Conservation (phyloP, 306 rosid species). For the Malus orientalis region DNA sequence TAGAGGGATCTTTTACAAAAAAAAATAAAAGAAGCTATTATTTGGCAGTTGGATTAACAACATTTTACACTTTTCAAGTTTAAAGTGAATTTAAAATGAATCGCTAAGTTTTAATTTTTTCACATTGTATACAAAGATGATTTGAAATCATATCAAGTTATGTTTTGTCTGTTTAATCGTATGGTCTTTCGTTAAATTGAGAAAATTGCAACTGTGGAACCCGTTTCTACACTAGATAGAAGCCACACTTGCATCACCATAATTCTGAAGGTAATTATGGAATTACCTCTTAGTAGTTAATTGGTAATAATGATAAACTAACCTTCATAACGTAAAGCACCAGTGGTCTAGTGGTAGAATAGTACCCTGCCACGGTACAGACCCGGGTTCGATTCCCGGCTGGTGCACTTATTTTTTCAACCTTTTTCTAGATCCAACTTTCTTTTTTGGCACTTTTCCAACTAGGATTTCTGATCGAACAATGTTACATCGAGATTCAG, state of each 20-base stretch:
- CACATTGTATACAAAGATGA: too few species aligned
- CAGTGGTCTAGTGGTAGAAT: constrained; percentile 16
- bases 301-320: accelerated
- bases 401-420: constrained; percentile 14
- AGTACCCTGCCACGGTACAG: constrained; percentile 33
- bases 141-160: neutral
- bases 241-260: neutral
- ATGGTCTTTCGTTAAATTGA: neutral
- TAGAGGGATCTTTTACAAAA: too few species aligned
- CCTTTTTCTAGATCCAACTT: neutral
- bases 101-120: neutral
- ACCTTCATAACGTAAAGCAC: neutral
- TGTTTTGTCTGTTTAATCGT: too few species aligned
- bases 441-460: neutral
- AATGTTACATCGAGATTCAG: too few species aligned
- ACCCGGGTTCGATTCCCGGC: constrained; percentile 62
- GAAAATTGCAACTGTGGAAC: neutral
- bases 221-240: neutral
- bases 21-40: too few species aligned
- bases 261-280: too few species aligned
- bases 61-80: neutral
- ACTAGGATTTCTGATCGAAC: too few species aligned
- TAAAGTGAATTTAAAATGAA: too few species aligned
- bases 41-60: too few species aligned
- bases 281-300: too few species aligned